phyloP scores from a whole-genome alignment of 768 basidiomycete genomes.

The Podaxis pistillaris region DNA sequence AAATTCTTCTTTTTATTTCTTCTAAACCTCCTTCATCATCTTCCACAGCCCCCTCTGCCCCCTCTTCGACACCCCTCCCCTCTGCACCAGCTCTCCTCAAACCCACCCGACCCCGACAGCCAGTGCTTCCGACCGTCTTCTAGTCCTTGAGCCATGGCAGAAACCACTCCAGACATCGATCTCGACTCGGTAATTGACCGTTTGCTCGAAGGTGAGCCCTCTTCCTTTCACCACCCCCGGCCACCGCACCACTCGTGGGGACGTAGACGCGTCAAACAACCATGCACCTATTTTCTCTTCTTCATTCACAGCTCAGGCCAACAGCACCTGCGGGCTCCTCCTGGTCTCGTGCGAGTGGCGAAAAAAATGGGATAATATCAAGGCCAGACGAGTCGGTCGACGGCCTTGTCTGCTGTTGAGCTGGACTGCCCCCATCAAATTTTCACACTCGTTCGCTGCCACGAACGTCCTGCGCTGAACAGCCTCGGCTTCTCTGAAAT shows the following conservation, averaged over 20 bases:
- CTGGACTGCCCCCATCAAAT: not conserved
- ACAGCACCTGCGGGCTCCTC: not conserved
- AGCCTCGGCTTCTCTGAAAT: not conserved
- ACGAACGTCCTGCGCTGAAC: not conserved
- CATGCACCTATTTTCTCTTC: not conserved
- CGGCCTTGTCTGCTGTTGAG: not conserved
- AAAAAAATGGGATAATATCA: not conserved
- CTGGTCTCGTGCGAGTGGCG: not conserved
- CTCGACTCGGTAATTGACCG: slow-evolving; percentile 99
- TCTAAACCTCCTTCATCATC: not conserved
- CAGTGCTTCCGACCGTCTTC: slow-evolving; percentile 4
- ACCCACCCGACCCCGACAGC: slow-evolving; percentile 12
- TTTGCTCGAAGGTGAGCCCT: slow-evolving; percentile 82
- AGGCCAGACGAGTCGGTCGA: not conserved
- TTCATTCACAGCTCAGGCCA: not conserved
- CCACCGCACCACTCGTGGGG: not conserved
- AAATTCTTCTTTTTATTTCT: slow-evolving; percentile 11
- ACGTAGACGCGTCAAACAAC: slow-evolving; percentile 10
- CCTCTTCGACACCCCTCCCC: slow-evolving; percentile 18
- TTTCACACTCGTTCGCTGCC: not conserved
- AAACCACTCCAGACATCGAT: slow-evolving; percentile 90
- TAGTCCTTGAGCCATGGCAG: slow-evolving; percentile 54
- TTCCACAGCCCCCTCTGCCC: slow-evolving; percentile 8
- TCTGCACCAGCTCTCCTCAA: slow-evolving; percentile 17
- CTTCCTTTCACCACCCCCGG: not conserved